Percentiles rank a stretch among this genome's conserved stretches.
Conservation (phyloP, 345 rosid genomes). For the Corymbia maculata region DNA sequence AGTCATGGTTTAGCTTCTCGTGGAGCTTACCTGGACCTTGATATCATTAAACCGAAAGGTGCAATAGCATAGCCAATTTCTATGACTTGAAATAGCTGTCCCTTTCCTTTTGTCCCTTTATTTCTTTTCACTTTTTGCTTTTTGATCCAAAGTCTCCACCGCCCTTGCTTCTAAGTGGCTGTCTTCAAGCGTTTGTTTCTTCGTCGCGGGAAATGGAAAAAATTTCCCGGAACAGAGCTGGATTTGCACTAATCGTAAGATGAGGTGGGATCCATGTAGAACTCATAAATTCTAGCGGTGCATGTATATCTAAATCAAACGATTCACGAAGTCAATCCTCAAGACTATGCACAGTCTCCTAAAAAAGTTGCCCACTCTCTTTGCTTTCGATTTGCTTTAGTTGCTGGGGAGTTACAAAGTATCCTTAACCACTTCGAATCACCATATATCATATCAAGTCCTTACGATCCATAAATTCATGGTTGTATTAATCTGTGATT, state of each 20-base stretch:
- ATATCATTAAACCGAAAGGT: not conserved
- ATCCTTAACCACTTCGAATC: not conserved
- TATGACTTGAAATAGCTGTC: not conserved
- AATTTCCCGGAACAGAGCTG: not conserved
- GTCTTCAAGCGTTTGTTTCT: not conserved
- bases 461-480: not conserved
- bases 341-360: not conserved
- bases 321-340: not conserved
- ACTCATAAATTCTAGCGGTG: not conserved
- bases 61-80: not conserved
- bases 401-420: not conserved
- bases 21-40: not conserved
- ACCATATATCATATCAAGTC: not conserved
- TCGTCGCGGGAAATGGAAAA: not conserved
- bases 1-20: not conserved
- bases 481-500: fast-evolving
- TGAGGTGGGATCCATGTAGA: not conserved
- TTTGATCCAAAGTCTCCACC: not conserved
- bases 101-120: not conserved
- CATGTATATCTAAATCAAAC: not conserved
- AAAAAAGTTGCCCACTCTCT: not conserved
- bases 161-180: not conserved
- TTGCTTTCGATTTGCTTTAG: not conserved
- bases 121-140: not conserved
- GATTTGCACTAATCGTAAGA: not conserved